A percentile compares a stretch with the other conserved stretches of the same genome.
These are phyloP conservation scores for Sclerotinia trifoliorum DNA, from an alignment of 2,329 filamentous ascomycete genomes.

Conservation along the genomic window DNA sequence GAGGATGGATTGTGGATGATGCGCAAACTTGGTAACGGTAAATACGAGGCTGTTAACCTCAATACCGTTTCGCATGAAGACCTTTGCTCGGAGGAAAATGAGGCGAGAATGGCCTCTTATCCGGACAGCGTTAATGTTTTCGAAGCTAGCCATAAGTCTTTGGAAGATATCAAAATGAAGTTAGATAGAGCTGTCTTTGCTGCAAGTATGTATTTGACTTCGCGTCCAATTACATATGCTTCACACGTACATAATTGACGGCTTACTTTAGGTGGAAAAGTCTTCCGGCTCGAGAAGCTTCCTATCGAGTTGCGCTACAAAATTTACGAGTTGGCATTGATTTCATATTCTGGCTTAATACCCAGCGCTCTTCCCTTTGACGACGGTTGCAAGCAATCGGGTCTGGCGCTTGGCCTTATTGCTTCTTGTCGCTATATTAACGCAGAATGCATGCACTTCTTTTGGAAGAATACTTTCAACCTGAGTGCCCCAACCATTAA, in stretches of 20 bases:
- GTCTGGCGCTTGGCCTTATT: conserved; percentile 25
- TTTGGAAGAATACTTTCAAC: conserved; percentile 30
- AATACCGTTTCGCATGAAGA: conserved; percentile 15
- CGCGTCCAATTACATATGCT: not conserved
- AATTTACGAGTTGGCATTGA: conserved; percentile 28
- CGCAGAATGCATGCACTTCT: conserved; percentile 26
- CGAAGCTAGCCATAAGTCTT: conserved; percentile 21
- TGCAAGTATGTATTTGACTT: conserved; percentile 24
- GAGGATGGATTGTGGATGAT: conserved; percentile 29
- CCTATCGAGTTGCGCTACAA: conserved; percentile 28
- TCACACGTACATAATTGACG: not conserved
- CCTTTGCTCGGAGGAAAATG: conserved; percentile 28
- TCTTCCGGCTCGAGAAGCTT: conserved; percentile 29
- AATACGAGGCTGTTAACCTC: conserved; percentile 29
- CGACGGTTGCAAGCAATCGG: not conserved
- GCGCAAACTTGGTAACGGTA: conserved; percentile 25
- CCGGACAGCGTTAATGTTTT: conserved; percentile 19
- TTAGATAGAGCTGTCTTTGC: conserved; percentile 25
- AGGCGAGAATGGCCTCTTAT: conserved; percentile 20
- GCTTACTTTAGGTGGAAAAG: conserved; percentile 18
- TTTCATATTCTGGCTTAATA: not conserved
- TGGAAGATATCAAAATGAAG: conserved; percentile 24
- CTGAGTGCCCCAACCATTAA: not conserved
- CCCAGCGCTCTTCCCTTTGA: not conserved
- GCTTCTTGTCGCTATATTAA: conserved; percentile 25